These are phyloP conservation scores for Simmondsia chinensis DNA, from an alignment of 148 eudicot species.

Conservation along the genomic window DNA sequence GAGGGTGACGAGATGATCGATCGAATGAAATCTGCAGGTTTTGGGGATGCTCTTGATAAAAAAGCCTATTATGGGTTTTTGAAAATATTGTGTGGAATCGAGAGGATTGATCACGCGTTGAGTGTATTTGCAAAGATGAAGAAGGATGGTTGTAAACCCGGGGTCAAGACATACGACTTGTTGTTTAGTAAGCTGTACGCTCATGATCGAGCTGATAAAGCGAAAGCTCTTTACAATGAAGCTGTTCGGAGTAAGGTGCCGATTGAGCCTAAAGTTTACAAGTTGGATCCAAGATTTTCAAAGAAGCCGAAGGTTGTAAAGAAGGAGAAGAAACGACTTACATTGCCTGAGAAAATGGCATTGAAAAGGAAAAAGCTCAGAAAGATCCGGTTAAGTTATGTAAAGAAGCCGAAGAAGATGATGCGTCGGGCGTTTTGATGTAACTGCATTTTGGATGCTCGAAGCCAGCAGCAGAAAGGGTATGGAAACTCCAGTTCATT, in stretches of 20 bases:
- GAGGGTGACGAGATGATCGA: constrained; percentile 97
- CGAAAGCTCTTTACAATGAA: constrained; percentile 58
- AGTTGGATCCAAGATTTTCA: constrained; percentile 59
- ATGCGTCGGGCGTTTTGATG: constrained; percentile 37
- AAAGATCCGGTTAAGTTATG: constrained; percentile 55
- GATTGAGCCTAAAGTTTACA: constrained; percentile 52
- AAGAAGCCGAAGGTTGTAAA: constrained; percentile 49
- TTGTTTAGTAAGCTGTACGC: constrained; percentile 68
- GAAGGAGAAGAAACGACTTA: constrained; percentile 43
- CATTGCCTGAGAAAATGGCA: constrained; percentile 42
- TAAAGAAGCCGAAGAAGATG: constrained; percentile 26
- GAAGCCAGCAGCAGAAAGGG: not conserved
- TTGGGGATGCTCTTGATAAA: constrained; percentile 47
- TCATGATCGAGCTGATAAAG: constrained; percentile 60
- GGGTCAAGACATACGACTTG: constrained; percentile 67
- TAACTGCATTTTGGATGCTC: not conserved
- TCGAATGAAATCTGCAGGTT: constrained; percentile 83
- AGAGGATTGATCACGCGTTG: constrained; percentile 87
- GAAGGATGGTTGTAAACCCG: constrained; percentile 61
- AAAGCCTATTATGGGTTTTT: constrained; percentile 68
- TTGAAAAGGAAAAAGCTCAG: constrained; percentile 30
- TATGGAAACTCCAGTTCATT: too few relatives aligned
- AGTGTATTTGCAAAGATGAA: constrained; percentile 73
- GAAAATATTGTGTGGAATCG: constrained; percentile 79
- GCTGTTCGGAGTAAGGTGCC: constrained; percentile 45